These are phyloP conservation scores for Alloascoidea hylecoeti DNA, from an alignment of 805 yeast species.

Conservation along the genomic window DNA sequence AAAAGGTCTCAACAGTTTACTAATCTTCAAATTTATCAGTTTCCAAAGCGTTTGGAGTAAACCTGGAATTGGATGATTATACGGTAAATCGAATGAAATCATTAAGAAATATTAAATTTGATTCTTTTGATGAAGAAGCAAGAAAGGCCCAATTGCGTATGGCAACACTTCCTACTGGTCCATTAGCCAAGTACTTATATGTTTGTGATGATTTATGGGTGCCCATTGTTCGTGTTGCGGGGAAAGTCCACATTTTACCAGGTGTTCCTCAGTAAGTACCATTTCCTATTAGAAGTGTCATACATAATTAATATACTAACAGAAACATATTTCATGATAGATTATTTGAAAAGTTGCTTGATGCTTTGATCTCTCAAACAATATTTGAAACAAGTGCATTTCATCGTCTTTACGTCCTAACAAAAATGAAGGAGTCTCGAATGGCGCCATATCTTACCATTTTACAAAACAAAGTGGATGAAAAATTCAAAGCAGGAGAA, in stretches of 20 bases:
- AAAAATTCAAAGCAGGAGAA: conserved; percentile 15
- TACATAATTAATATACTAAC: background rate
- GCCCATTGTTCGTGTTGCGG: conserved; percentile 59
- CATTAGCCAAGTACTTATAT: conserved; percentile 17
- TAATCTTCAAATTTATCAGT: conserved; percentile 13
- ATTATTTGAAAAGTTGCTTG: background rate
- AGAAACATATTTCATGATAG: background rate
- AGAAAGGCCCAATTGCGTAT: conserved; percentile 52
- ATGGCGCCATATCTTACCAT: conserved; percentile 50
- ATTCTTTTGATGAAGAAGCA: conserved; percentile 25
- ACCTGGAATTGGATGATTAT: conserved; percentile 34
- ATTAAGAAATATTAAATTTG: conserved; percentile 16
- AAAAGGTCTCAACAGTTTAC: background rate
- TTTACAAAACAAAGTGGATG: conserved; percentile 29
- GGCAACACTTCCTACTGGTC: conserved; percentile 64
- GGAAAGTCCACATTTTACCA: conserved; percentile 60
- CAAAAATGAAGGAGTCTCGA: conserved; percentile 44
- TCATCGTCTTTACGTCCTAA: conserved; percentile 41
- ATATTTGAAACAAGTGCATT: conserved; percentile 18
- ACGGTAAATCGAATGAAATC: conserved; percentile 47
- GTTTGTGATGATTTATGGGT: conserved; percentile 58
- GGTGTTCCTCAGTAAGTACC: conserved; percentile 50
- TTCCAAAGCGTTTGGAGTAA: conserved; percentile 45
- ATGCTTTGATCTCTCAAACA: background rate
- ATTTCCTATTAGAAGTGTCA: too few species aligned